Percentiles rank a stretch among this genome's conserved stretches.
These are phyloP conservation scores for Fusarium sp. DNA, from an alignment of 2,329 filamentous ascomycete species.

Conservation along the genomic window DNA sequence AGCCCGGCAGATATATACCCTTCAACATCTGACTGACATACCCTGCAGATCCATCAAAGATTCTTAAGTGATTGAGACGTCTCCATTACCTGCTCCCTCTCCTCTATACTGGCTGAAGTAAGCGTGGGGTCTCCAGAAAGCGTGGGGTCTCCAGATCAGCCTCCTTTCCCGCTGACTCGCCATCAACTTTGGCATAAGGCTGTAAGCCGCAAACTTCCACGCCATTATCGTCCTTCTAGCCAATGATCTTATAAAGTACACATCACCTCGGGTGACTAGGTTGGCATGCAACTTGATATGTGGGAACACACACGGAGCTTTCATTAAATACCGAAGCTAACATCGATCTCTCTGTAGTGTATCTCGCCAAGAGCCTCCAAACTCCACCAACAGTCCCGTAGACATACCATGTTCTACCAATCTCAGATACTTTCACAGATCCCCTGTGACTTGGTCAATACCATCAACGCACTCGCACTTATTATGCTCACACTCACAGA, in stretches of 20 bases:
- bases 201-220: not conserved
- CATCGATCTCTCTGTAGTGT: not conserved
- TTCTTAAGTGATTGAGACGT: too few relatives aligned
- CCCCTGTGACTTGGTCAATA: rapidly evolving
- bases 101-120: too few relatives aligned
- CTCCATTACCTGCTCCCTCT: too few relatives aligned
- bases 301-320: not conserved
- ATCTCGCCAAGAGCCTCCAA: not conserved
- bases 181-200: not conserved
- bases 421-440: rapidly evolving
- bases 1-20: not conserved
- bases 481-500: not conserved
- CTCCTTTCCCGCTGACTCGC: not conserved
- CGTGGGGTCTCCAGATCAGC: rapidly evolving
- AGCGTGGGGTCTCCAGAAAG: too few relatives aligned
- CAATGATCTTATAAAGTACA: not conserved
- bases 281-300: not conserved
- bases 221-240: not conserved
- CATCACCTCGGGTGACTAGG: not conserved
- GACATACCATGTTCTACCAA: not conserved
- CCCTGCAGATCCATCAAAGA: not conserved
- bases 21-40: not conserved
- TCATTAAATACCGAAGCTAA: not conserved
- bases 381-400: not conserved
- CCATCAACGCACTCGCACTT: not conserved